Percentiles rank a stretch among this genome's conserved stretches.
Evolutionary conservation across 1,284 basidiomycete genomes (phyloP).

Genomic region (Ceratobasidium sp.): DNA sequence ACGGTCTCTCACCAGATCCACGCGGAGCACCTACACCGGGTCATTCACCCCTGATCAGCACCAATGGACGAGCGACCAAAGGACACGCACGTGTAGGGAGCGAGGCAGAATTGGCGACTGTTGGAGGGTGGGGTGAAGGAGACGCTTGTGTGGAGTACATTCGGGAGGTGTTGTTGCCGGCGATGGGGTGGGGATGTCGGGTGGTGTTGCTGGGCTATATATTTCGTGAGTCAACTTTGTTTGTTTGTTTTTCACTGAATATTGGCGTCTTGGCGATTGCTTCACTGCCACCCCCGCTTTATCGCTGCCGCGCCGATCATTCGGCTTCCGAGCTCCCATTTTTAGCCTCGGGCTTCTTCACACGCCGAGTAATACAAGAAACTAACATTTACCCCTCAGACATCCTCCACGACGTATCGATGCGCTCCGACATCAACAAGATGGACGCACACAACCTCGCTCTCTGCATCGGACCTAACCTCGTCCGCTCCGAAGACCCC

Average conservation of each 20-base stretch:
- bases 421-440: constrained; percentile 72
- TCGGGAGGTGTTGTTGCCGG: constrained; percentile 73
- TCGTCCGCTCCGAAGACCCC: constrained; percentile 76
- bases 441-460: constrained; percentile 89
- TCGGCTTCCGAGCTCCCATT: neutral
- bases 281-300: constrained; percentile 6
- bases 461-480: constrained; percentile 81
- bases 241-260: neutral
- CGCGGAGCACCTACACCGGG: constrained; percentile 15
- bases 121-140: constrained; percentile 43
- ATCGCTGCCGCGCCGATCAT: constrained; percentile 1
- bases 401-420: constrained; percentile 80
- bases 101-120: constrained; percentile 41
- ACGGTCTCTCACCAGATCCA: constrained; percentile 30
- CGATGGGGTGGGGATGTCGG: constrained; percentile 71
- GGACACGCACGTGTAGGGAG: constrained; percentile 41
- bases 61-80: constrained; percentile 3
- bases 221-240: constrained; percentile 68
- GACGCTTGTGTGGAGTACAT: constrained; percentile 67
- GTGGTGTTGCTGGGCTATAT: constrained; percentile 79
- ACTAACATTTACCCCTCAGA: constrained; percentile 61
- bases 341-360: neutral
- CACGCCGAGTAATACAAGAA: neutral
- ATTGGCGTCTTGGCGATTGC: neutral
- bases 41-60: neutral